Base-by-base conservation (phyloP, 768 basidiomycete genomes). In the Leccinum broughii region DNA sequence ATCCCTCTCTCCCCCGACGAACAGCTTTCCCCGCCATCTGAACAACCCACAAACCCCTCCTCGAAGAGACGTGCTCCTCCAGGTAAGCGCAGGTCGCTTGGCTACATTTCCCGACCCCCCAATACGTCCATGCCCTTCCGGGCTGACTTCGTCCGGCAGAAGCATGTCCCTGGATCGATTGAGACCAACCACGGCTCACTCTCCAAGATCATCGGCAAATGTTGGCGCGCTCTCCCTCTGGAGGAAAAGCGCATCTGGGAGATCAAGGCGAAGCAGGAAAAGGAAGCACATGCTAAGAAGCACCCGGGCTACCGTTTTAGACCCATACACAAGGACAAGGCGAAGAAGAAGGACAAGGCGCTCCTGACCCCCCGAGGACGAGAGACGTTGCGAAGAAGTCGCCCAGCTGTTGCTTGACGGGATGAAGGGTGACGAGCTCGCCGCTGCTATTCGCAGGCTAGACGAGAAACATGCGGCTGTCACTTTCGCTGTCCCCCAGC, bases 191-290 rank as follows among this genome's bases (percentile, higher is more conserved):
- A 82, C 59, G 77, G 77, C 9, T 80, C 80, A 1, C 72, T 82
- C 13, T 82, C 81, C 2, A 81, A 81, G 67, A 82, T 81, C 60
- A 79, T 82, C 28, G 79, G 80, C 8, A 81, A 80, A 57, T 81
- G 78, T 64, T 92, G 90, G 90, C 82, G 85, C 26, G 72, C 85
- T 0, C 82, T 92, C 3, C 87, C 89, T 0, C 79, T 85, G 17
- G 83, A 86, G 15, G 88, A 92, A 72, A 89, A 88, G 68, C 80
- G 80, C 4, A 77, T 84, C 17, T 92, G 90, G 90, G 88, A 91
- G 67, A 74, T 81, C 35, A 82, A 82, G 57, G 90, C 90, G 0
- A 88, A 88, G 68, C 81, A 84, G 49, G 89, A 85, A 24, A 90
- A 90, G 74, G 87, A 85, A 0, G 86, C 85, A 32, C 90, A 92